Evolutionary conservation across 495 filamentous ascomycete species (phyloP).

Genomic region (Poronia punctata): DNA sequence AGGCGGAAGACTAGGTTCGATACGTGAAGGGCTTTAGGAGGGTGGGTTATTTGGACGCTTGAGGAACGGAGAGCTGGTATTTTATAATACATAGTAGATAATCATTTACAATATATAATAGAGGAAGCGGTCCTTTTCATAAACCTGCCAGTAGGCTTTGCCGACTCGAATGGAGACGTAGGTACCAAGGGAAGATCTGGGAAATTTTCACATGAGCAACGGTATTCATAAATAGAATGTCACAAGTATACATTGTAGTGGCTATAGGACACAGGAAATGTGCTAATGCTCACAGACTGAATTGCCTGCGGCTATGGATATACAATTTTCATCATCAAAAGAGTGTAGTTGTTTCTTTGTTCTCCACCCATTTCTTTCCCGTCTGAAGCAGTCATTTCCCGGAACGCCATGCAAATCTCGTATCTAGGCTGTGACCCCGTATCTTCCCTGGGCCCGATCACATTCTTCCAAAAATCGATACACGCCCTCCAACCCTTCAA

Average conservation of each 20-base stretch:
- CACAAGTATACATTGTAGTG: too few relatives aligned
- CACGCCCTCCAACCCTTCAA: conserved; percentile 79
- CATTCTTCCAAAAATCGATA: conserved; percentile 84
- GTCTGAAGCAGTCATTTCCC: background rate
- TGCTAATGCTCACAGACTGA: conserved; percentile 4
- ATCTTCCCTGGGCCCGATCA: conserved; percentile 49
- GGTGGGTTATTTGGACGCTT: too few relatives aligned
- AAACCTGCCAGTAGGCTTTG: too few relatives aligned
- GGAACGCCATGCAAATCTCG: conserved; percentile 7
- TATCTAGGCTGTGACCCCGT: conserved; percentile 6
- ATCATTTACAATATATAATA: too few relatives aligned
- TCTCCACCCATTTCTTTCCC: background rate
- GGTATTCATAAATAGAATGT: too few relatives aligned
- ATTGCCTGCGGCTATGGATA: conserved; percentile 6
- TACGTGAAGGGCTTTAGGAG: conserved; percentile 24
- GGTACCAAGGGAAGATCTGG: too few relatives aligned
- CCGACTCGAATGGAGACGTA: too few relatives aligned
- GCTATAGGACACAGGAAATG: conserved; percentile 20
- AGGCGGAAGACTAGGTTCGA: conserved; percentile 46
- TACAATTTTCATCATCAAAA: conserved; percentile 15
- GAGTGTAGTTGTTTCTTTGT: conserved; percentile 20
- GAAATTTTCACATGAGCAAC: too few relatives aligned
- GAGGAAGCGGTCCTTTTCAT: too few relatives aligned
- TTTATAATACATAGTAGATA: too few relatives aligned
- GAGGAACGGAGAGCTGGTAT: too few relatives aligned